These are phyloP conservation scores for Phaeotremella skinneri DNA, from an alignment of 768 basidiomycete genomes.

Conservation along the genomic window DNA sequence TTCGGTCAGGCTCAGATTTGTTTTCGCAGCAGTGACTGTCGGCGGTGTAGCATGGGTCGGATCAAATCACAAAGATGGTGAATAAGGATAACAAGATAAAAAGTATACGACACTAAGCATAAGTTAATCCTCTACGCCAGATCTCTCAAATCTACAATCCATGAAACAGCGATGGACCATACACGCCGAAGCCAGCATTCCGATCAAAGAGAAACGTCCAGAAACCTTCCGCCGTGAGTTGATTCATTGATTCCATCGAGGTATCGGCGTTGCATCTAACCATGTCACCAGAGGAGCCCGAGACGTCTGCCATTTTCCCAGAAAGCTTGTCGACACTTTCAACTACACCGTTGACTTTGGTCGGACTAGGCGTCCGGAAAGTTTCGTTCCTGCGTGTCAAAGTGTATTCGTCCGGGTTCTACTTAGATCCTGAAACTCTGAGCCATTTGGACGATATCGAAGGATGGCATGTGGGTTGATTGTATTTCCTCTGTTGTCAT, in stretches of 20 bases:
- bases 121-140: neutral
- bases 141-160: neutral
- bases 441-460: slow-evolving; percentile 21
- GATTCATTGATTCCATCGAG: neutral
- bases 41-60: slow-evolving; percentile 55
- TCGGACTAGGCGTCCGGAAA: slow-evolving; percentile 81
- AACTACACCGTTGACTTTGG: slow-evolving; percentile 62
- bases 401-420: slow-evolving; percentile 87
- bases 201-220: neutral
- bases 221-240: neutral
- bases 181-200: neutral
- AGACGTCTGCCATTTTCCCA: slow-evolving; percentile 51
- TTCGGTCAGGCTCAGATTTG: no score
- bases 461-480: slow-evolving; percentile 45
- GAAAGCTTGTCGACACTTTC: slow-evolving; percentile 18
- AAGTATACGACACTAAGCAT: neutral
- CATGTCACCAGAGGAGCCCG: slow-evolving; percentile 44
- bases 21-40: slow-evolving; percentile 70
- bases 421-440: slow-evolving; percentile 64
- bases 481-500: neutral
- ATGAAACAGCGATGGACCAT: neutral
- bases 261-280: neutral
- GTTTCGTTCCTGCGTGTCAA: slow-evolving; percentile 84
- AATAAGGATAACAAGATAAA: slow-evolving; percentile 13
- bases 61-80: slow-evolving; percentile 4